Base-by-base conservation (phyloP, 1,284 basidiomycete genomes). In the Cutaneotrichosporon sp. region DNA sequence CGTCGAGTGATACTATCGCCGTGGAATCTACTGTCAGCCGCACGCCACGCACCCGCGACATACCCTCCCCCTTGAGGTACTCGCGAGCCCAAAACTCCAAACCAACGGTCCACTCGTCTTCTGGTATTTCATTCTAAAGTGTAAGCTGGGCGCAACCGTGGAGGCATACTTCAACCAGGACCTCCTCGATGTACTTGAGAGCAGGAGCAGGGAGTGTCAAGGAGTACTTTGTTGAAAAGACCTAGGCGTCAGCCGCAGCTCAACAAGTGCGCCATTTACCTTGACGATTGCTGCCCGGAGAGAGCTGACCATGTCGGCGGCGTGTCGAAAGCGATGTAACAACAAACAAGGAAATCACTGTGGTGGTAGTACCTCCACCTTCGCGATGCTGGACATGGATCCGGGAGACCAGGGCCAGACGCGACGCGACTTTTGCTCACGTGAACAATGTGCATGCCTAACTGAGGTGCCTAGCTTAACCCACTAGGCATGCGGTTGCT, bases 31-130 rank as follows among this genome's bases (percentile, higher is more conserved):
- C 4, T 10, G 41, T 52, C 23, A 49, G 46, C 10, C 9, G 15
- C n/a, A n/a, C n/a, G n/a, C n/a, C n/a, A n/a, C 1, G 33, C n/a
- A 14, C 2, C 2, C 33, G 15, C 2, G 10, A 4, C 3, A 12
- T 15, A 86, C 90, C 90, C 78, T 93, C 90, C 70, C 91, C 90
- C 65, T 86, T 89, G 64, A 91, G 88, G 64, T 93, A 94, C 65
- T 91, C 89, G 63, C 86, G 84, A 4, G 90, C 89, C 55, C 93
- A 81, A 50, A 84, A 82, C 62, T 93, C 90, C 8, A 92, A 75
- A 14, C 87, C 87, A n/a, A 78, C 78, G 1, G 60, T 53, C 75
- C 74, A 75, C 52, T 74, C 69, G 18, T 72, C 69, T 33, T 69
- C 62, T 51, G 89, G 86, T 7, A 88, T 78, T 46, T 90, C 86